A percentile compares a stretch with the other conserved stretches of the same genome.
Evolutionary conservation across 1,284 basidiomycete genomes (phyloP).

Genomic region (Cystobasidium slooffiae): DNA sequence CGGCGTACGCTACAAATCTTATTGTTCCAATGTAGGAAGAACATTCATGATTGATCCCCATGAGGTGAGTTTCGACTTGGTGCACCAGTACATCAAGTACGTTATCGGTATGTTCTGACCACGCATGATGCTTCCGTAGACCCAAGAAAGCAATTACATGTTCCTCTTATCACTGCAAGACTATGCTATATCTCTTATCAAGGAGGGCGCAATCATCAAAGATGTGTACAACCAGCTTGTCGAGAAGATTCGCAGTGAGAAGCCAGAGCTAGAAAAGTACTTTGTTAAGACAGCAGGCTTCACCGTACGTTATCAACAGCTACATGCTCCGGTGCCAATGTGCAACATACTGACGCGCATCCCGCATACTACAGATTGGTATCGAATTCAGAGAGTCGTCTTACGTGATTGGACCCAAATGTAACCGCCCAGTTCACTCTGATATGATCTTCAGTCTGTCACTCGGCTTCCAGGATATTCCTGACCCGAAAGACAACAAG

Average conservation of each 20-base stretch:
- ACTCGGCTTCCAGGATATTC: constrained; percentile 81
- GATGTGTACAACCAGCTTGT: constrained; percentile 80
- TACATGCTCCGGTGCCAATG: not conserved
- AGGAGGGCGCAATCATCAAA: constrained; percentile 75
- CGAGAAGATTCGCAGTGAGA: constrained; percentile 74
- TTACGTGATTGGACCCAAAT: constrained; percentile 82
- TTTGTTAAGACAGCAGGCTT: constrained; percentile 92
- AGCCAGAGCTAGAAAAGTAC: constrained; percentile 76
- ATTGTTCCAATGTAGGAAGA: constrained; percentile 87
- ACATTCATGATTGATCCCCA: constrained; percentile 95
- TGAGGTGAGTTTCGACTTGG: constrained; percentile 63
- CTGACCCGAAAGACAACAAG: constrained; percentile 68
- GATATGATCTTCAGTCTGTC: constrained; percentile 86
- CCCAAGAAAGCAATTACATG: constrained; percentile 85
- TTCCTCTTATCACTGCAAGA: constrained; percentile 77
- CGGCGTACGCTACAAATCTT: constrained; percentile 89
- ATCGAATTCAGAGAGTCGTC: constrained; percentile 91
- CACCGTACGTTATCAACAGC: constrained; percentile 58
- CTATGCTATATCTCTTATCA: constrained; percentile 75
- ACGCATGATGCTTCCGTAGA: constrained; percentile 60
- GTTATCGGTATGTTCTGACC: not conserved
- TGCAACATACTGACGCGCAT: constrained; percentile 15
- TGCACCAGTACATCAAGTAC: not conserved
- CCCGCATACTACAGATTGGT: constrained; percentile 68
- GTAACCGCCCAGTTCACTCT: constrained; percentile 69